phyloP scores from a whole-genome alignment of 2,329 filamentous ascomycete species.

The Fusarium abutilonis region DNA sequence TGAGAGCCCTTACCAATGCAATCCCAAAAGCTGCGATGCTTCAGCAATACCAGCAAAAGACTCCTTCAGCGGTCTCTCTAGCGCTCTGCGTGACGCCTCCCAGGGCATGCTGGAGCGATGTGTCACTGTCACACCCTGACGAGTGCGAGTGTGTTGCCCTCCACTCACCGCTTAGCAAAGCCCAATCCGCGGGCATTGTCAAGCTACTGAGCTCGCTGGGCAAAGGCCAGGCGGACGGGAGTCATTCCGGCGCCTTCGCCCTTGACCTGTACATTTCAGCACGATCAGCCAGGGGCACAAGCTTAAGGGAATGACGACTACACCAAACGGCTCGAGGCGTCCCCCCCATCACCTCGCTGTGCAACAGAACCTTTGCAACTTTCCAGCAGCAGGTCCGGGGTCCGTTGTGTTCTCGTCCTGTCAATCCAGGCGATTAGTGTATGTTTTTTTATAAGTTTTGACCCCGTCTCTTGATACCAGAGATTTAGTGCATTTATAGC shows the following conservation, averaged over 20 bases:
- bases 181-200: slow-evolving; percentile 40
- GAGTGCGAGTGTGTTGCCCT: slow-evolving; percentile 32
- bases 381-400: slow-evolving; percentile 3
- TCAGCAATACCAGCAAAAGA: slow-evolving; percentile 43
- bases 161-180: slow-evolving; percentile 33
- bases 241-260: slow-evolving; percentile 46
- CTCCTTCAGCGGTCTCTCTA: slow-evolving; percentile 35
- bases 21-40: slow-evolving; percentile 38
- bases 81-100: slow-evolving; percentile 37
- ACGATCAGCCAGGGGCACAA: slow-evolving; percentile 35
- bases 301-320: slow-evolving; percentile 30
- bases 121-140: slow-evolving; percentile 40
- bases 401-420: no score
- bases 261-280: slow-evolving; percentile 46
- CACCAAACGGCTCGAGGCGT: slow-evolving; percentile 17
- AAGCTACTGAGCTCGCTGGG: slow-evolving; percentile 30
- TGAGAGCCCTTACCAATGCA: slow-evolving; percentile 24
- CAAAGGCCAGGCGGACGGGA: slow-evolving; percentile 32
- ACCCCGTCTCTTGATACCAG: background rate
- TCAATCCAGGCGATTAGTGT: no score
- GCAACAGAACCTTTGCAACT: slow-evolving; percentile 29
- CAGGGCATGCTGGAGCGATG: slow-evolving; percentile 42
- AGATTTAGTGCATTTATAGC: slow-evolving; percentile 9
- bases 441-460: no score
- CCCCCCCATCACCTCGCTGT: slow-evolving; percentile 27